Evolutionary conservation across 2,329 filamentous ascomycete genomes (phyloP).

Genomic region (Reticulascus tulasneorum): DNA sequence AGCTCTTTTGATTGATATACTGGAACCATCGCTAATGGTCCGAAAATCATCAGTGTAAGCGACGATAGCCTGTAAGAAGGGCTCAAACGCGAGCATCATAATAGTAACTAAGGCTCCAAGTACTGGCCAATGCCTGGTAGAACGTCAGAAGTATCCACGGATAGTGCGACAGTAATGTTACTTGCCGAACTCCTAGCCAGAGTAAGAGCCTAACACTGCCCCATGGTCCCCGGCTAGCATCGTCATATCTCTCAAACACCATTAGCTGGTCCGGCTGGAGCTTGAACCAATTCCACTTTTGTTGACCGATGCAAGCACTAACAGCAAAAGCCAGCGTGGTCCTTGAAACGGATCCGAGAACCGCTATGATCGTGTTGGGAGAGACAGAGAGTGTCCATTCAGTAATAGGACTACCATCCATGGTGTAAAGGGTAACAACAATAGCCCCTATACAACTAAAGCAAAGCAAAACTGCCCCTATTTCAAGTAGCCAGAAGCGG

Average conservation of each 20-base stretch:
- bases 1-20: background rate
- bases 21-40: background rate
- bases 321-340: background rate
- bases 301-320: slow-evolving; percentile 5
- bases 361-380: background rate
- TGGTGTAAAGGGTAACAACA: no score
- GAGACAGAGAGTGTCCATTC: background rate
- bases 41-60: background rate
- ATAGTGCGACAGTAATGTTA: background rate
- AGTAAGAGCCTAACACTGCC: slow-evolving; percentile 11
- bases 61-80: slow-evolving; percentile 1
- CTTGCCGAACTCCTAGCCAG: background rate
- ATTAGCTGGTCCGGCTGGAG: slow-evolving; percentile 6
- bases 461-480: no score
- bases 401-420: no score
- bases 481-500: no score
- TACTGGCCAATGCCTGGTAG: background rate
- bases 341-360: background rate
- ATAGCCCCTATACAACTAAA: no score
- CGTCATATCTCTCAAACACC: slow-evolving; percentile 13
- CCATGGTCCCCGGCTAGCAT: slow-evolving; percentile 16
- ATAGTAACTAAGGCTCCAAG: background rate
- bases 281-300: slow-evolving; percentile 17
- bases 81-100: background rate
- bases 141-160: no score